Conservation (phyloP, 139 green algal species). For the Astrephomene gubernaculifera region DNA sequence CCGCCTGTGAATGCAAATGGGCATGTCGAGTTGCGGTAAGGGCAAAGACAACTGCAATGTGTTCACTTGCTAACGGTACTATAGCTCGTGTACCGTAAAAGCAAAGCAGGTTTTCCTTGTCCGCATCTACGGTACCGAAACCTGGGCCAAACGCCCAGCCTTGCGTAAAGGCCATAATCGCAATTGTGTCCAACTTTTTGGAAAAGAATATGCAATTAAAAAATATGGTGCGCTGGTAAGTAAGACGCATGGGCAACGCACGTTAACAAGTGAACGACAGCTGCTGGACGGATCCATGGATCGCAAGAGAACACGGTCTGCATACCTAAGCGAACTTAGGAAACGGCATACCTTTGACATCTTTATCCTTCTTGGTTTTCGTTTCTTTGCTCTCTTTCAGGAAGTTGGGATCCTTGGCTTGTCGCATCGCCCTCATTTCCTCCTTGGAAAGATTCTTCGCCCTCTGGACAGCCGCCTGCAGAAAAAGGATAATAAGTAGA, state of each 20-base stretch:
- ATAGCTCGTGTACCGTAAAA: not conserved
- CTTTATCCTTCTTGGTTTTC: conserved; percentile 26
- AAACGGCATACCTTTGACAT: not conserved
- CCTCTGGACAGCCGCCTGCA: conserved; percentile 67
- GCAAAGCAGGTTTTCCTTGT: not conserved
- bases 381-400: conserved; percentile 11
- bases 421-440: conserved; percentile 68
- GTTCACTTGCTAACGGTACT: too few species aligned
- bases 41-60: too few species aligned
- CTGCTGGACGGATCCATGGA: not conserved
- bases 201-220: too few species aligned
- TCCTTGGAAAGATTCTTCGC: conserved; percentile 72
- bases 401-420: conserved; percentile 81
- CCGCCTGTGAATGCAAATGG: not conserved
- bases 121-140: not conserved
- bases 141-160: not conserved
- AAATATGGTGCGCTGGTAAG: too few species aligned
- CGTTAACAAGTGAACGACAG: too few species aligned
- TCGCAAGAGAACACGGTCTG: too few species aligned
- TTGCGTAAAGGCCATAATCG: not conserved
- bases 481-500: not conserved
- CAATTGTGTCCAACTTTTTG: too few species aligned
- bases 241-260: too few species aligned
- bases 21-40: not conserved
- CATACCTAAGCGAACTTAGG: too few species aligned